These are phyloP conservation scores for Lycium ferocissimum DNA, from an alignment of 257 asterid species.

Conservation along the genomic window DNA sequence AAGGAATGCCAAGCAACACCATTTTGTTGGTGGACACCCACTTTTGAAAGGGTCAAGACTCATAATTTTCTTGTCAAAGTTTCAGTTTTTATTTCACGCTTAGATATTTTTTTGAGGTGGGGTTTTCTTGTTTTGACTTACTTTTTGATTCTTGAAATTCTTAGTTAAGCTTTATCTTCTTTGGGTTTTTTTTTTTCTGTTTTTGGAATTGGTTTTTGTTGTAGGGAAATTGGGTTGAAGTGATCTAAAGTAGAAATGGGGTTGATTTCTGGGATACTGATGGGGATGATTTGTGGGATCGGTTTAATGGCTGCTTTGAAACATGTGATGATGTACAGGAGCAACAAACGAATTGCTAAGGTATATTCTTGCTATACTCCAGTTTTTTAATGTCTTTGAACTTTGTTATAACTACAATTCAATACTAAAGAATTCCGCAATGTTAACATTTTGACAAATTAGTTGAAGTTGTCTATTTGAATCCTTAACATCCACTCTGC, in stretches of 20 bases:
- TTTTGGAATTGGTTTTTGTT: background rate
- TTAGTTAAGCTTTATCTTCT: background rate
- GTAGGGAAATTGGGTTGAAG: conserved; percentile 18
- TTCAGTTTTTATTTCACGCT: background rate
- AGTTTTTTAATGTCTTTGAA: background rate
- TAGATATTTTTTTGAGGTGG: background rate
- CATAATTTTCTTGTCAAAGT: background rate
- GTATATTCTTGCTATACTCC: conserved; percentile 39
- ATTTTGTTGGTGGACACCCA: background rate
- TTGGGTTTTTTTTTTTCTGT: background rate
- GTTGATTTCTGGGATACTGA: conserved; percentile 79
- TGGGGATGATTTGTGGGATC: conserved; percentile 87
- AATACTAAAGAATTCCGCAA: background rate
- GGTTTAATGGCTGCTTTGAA: conserved; percentile 89
- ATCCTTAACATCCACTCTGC: background rate
- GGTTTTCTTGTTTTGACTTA: background rate
- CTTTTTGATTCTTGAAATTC: conserved; percentile 19
- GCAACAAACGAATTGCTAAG: conserved; percentile 85
- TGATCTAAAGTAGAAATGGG: conserved; percentile 59
- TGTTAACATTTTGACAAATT: background rate
- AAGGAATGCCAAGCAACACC: conserved; percentile 31
- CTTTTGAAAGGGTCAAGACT: background rate
- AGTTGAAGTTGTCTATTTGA: background rate
- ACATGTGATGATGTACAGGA: conserved; percentile 78
- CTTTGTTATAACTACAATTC: conserved; percentile 2